These are phyloP conservation scores for Cytospora leucostoma DNA, from an alignment of 2,329 filamentous ascomycete species.

Conservation along the genomic window DNA sequence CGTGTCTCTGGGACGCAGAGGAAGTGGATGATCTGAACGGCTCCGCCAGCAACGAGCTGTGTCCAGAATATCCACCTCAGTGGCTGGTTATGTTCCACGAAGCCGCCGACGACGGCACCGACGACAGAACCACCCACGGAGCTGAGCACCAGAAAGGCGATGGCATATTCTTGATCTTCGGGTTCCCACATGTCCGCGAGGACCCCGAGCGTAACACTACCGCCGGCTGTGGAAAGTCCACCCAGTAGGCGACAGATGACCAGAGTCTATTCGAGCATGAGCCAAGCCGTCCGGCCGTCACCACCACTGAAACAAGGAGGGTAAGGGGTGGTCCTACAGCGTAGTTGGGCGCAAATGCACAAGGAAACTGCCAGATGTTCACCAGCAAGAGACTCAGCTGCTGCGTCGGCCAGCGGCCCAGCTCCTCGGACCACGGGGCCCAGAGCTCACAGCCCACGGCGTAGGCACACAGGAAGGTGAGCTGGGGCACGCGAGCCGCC, in stretches of 20 bases:
- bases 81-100: background rate
- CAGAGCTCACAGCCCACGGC: slow-evolving; percentile 54
- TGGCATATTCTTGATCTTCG: slow-evolving; percentile 58
- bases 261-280: background rate
- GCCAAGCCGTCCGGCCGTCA: background rate
- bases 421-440: slow-evolving; percentile 57
- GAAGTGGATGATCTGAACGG: slow-evolving; percentile 52
- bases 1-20: slow-evolving; percentile 60
- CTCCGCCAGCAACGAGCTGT: slow-evolving; percentile 57
- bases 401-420: slow-evolving; percentile 53
- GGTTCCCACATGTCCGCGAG: slow-evolving; percentile 64
- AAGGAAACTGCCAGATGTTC: slow-evolving; percentile 55
- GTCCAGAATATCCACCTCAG: slow-evolving; percentile 61
- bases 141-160: slow-evolving; percentile 61
- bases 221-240: slow-evolving; percentile 63
- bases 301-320: background rate
- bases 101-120: slow-evolving; percentile 55
- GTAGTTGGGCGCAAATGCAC: slow-evolving; percentile 44
- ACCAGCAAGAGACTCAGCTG: slow-evolving; percentile 54
- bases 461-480: slow-evolving; percentile 53
- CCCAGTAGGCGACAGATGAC: slow-evolving; percentile 32
- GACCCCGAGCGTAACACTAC: slow-evolving; percentile 65
- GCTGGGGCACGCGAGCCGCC: slow-evolving; percentile 49
- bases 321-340: slow-evolving; percentile 22
- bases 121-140: slow-evolving; percentile 57